Base-by-base conservation (phyloP, 257 asterid species). In the Schizonepeta tenuifolia region DNA sequence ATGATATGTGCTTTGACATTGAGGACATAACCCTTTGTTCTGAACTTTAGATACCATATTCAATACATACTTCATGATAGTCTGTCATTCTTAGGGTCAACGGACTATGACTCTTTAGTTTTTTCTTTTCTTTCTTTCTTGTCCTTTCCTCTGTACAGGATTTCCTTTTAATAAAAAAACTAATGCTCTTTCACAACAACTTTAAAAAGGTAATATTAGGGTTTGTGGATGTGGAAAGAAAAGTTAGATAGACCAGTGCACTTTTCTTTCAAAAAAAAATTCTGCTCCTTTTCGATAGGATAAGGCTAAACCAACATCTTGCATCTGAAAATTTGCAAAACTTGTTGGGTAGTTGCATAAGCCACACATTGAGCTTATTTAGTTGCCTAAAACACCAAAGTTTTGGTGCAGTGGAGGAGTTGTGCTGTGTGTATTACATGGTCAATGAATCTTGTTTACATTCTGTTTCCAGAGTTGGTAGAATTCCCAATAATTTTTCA, bases 361-460 rank as follows among this genome's bases (percentile, higher is more conserved):
- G 40, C 57, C 55, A 67, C 24, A 67, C 28, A 15, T 49, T 17
- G n/a, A 55, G 62, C 67, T 38, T 17, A 47, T 60, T 35, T 24
- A n/a, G 44, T 67, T 75, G 54, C 57, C 61, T 31, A 53, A 54
- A 59, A 71, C 65, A 15, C 55, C 40, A 59, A 44, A 56, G n/a
- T 24, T 56, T 56, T 13, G 38, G 62, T 49, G 22, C 55, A n/a
- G 18, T 21, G 14, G 11, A 20, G 14, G 22, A 55, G 13, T 31
- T 44, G 21, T 26, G 43, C 57, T 49, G 51, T 65, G 41, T 53
- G 14, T 56, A 9, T 69, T 46, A 17, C 21, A 46, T 43, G 73
- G 36, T 20, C 68, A 58, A 51, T 60, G 31, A 51, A 51, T 68
- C 46, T 64, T 35, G 9, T 70, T 24, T 57, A 20, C 54, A 12